These are phyloP conservation scores for Euphorbia tirucalli DNA, from an alignment of 345 rosid genomes.

Conservation along the genomic window DNA sequence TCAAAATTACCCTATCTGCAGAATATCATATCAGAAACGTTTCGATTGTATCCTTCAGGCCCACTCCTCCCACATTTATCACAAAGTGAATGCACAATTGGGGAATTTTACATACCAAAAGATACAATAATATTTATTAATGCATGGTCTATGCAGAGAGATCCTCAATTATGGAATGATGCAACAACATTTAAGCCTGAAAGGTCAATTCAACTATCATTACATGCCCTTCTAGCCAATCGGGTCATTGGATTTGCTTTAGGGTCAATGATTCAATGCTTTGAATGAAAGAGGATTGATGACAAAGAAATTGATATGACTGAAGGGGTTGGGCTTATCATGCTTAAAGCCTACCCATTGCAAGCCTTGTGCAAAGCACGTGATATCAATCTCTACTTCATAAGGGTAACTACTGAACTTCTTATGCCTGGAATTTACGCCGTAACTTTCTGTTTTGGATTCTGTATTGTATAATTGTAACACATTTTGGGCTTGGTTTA, in stretches of 20 bases:
- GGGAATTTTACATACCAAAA: neutral
- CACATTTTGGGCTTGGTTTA: too few relatives aligned
- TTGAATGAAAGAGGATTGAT: constrained; percentile 14
- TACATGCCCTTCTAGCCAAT: constrained; percentile 12
- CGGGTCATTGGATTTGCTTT: constrained; percentile 9
- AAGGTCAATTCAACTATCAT: constrained; percentile 1
- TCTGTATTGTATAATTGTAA: too few relatives aligned
- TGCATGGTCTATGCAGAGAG: constrained; percentile 11
- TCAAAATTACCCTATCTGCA: neutral
- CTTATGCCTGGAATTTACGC: too few relatives aligned
- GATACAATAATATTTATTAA: neutral
- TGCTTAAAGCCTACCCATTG: constrained; percentile 15
- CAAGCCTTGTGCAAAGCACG: constrained; percentile 11
- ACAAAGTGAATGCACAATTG: neutral
- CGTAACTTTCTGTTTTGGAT: too few relatives aligned
- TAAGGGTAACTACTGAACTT: neutral
- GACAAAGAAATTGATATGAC: constrained; percentile 6
- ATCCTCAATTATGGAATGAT: constrained; percentile 12
- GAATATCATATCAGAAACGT: neutral
- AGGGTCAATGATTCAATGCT: constrained; percentile 19
- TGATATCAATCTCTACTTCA: neutral
- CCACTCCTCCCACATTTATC: constrained; percentile 8
- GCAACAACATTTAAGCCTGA: constrained; percentile 14
- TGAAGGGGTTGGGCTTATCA: neutral
- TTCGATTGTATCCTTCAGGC: neutral